Evolutionary conservation across 164 flowering plant species (phyloP).

Genomic region (Malania oleifera): DNA sequence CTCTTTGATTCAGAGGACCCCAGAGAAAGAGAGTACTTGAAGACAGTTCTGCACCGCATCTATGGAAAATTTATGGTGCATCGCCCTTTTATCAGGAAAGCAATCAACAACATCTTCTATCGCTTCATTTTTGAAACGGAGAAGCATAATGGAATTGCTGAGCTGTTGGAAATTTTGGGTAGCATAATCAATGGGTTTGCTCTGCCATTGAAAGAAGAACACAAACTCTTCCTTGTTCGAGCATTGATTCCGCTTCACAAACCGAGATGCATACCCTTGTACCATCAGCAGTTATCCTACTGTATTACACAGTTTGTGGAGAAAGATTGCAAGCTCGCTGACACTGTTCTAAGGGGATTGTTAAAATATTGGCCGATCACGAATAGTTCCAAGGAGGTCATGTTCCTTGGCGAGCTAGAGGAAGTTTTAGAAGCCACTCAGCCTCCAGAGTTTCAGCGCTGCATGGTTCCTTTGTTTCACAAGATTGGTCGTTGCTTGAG

Average conservation of each 20-base stretch:
- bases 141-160: conserved; percentile 60
- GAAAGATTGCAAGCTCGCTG: conserved; percentile 64
- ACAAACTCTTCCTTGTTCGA: conserved; percentile 51
- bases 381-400: conserved; percentile 47
- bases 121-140: conserved; percentile 56
- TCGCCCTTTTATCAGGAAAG: conserved; percentile 53
- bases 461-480: conserved; percentile 58
- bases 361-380: conserved; percentile 52
- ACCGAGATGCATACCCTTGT: conserved; percentile 51
- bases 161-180: conserved; percentile 53
- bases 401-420: conserved; percentile 53
- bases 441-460: conserved; percentile 53
- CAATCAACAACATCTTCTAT: conserved; percentile 49
- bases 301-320: conserved; percentile 61
- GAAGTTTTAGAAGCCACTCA: conserved; percentile 61
- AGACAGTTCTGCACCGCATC: conserved; percentile 50
- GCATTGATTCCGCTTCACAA: conserved; percentile 61
- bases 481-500: conserved; percentile 47
- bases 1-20: conserved; percentile 59
- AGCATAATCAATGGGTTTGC: conserved; percentile 60
- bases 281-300: conserved; percentile 54
- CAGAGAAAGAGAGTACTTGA: conserved; percentile 57
- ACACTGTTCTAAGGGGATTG: conserved; percentile 58
- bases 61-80: conserved; percentile 63
- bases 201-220: conserved; percentile 52